These are phyloP conservation scores for Rhizoclosmatium globosum DNA, from an alignment of 192 early-diverging fungal species.

Conservation along the genomic window DNA sequence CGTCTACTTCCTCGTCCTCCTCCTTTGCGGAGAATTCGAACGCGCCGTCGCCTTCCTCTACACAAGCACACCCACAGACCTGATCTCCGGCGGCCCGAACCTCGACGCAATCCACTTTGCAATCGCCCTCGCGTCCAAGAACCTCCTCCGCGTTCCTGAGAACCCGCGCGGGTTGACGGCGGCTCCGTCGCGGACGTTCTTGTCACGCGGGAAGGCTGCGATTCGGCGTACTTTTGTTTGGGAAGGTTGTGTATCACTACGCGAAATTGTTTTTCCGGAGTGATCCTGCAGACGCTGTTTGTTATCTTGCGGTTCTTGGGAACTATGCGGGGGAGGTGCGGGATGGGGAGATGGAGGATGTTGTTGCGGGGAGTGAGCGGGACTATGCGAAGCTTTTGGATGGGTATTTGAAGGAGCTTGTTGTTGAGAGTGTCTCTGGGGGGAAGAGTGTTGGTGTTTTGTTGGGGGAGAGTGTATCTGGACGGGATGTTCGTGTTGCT, in stretches of 20 bases:
- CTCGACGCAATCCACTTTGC: conserved; percentile 94
- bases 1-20: conserved; percentile 81
- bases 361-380: conserved; percentile 16
- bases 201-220: conserved; percentile 10
- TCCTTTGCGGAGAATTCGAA: conserved; percentile 93
- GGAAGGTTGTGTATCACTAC: conserved; percentile 58
- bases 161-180: conserved; percentile 54
- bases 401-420: conserved; percentile 64
- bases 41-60: conserved; percentile 78
- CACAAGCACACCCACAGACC: conserved; percentile 48
- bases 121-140: conserved; percentile 79
- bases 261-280: conserved; percentile 44
- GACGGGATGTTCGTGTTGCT: conserved; percentile 37
- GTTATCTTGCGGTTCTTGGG: conserved; percentile 70
- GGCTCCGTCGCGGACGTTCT: conserved; percentile 26
- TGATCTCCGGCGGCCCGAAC: conserved; percentile 42
- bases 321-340: conserved; percentile 53
- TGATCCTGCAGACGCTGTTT: conserved; percentile 64
- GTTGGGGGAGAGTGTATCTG: conserved; percentile 21
- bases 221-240: conserved; percentile 57
- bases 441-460: background rate
- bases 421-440: conserved; percentile 65
- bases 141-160: conserved; percentile 76
- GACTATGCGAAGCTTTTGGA: conserved; percentile 63
- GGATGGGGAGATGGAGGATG: background rate